Percentiles rank a stretch among this genome's conserved stretches.
Conservation (phyloP, 331 rosid species). For the Dryas integrifolia region DNA sequence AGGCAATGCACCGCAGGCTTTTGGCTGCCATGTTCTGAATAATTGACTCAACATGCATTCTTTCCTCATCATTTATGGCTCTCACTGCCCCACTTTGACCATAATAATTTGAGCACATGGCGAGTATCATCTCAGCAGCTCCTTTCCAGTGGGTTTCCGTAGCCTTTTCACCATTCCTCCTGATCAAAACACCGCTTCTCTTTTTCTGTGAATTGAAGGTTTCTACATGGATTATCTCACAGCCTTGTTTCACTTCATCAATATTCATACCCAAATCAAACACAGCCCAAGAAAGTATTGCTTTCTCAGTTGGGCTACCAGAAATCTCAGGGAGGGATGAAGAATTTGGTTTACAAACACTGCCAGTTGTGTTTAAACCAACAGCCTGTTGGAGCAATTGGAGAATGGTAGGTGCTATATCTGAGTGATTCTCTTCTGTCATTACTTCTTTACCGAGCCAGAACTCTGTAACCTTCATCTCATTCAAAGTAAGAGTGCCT, state of each 20-base stretch:
- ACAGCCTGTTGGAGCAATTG: slow-evolving; percentile 25
- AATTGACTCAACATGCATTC: slow-evolving; percentile 15
- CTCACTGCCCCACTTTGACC: slow-evolving; percentile 25
- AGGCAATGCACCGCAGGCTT: slow-evolving; percentile 45
- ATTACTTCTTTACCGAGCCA: slow-evolving; percentile 33
- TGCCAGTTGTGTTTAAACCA: slow-evolving; percentile 41
- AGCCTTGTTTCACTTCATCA: slow-evolving; percentile 29
- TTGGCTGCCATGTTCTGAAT: slow-evolving; percentile 42
- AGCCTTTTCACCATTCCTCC: slow-evolving; percentile 10
- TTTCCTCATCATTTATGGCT: slow-evolving; percentile 24
- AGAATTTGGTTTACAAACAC: slow-evolving; percentile 16
- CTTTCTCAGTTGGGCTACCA: slow-evolving; percentile 46
- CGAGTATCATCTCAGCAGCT: slow-evolving; percentile 43
- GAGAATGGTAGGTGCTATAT: slow-evolving; percentile 6
- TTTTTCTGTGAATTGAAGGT: slow-evolving; percentile 41
- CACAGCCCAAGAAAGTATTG: slow-evolving; percentile 42
- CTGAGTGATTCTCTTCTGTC: neutral
- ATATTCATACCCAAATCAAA: slow-evolving; percentile 27
- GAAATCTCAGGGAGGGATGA: slow-evolving; percentile 28
- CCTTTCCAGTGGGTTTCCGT: slow-evolving; percentile 41
- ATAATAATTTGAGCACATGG: slow-evolving; percentile 31
- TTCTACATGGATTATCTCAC: slow-evolving; percentile 29
- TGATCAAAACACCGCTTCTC: slow-evolving; percentile 36
- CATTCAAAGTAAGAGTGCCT: slow-evolving; percentile 40
- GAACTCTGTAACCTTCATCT: slow-evolving; percentile 42